A percentile compares a stretch with the other conserved stretches of the same genome.
phyloP scores from a whole-genome alignment of 345 rosid species.

The Dimocarpus longan region DNA sequence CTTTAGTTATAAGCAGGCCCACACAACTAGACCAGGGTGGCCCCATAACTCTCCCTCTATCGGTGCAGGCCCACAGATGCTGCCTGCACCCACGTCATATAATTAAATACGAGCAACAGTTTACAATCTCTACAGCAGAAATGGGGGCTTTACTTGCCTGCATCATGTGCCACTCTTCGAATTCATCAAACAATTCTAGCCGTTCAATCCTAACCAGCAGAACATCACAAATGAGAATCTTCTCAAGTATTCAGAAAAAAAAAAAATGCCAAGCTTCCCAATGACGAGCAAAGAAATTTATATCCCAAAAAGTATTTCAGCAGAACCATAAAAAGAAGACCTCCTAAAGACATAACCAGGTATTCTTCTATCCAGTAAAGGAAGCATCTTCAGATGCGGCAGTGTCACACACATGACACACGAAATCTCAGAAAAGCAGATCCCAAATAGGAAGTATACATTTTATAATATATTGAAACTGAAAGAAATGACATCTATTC shows the following conservation, averaged over 20 bases:
- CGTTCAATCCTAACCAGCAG: conserved; percentile 74
- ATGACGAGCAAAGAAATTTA: conserved; percentile 17
- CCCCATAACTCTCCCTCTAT: conserved; percentile 6
- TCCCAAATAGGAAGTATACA: conserved; percentile 8
- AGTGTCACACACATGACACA: background rate
- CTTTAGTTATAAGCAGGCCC: background rate
- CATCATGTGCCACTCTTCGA: conserved; percentile 99
- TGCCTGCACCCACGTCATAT: conserved; percentile 5
- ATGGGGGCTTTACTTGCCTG: conserved; percentile 64
- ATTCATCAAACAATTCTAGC: conserved; percentile 90
- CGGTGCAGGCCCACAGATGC: conserved; percentile 14
- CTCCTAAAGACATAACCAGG: conserved; percentile 20
- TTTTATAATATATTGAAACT: background rate
- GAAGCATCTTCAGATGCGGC: conserved; percentile 22
- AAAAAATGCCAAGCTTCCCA: conserved; percentile 24
- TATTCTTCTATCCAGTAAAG: conserved; percentile 29
- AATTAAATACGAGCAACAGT: conserved; percentile 9
- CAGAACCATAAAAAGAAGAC: conserved; percentile 26
- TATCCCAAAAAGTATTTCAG: conserved; percentile 19
- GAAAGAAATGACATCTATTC: background rate
- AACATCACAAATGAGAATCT: conserved; percentile 29
- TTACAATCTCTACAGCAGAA: conserved; percentile 15
- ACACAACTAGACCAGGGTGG: conserved; percentile 3
- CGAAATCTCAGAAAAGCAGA: background rate
- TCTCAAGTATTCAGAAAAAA: conserved; percentile 11